Evolutionary conservation across 2,329 filamentous ascomycete genomes (phyloP).

Genomic region (Onygena corvina): DNA sequence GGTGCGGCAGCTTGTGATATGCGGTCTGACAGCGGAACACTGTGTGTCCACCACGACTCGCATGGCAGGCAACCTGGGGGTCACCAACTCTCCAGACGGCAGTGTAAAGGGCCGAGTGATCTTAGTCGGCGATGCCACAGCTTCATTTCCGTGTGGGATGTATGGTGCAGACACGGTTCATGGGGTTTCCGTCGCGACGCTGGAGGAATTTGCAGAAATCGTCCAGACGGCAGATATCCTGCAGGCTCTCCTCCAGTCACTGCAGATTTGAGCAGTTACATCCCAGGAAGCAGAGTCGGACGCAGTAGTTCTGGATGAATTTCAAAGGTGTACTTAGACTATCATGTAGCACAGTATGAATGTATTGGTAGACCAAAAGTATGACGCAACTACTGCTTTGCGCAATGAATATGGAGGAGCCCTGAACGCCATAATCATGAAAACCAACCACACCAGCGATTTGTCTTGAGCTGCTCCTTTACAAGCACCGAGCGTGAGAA

Average conservation of each 20-base stretch:
- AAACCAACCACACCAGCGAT: too few relatives aligned
- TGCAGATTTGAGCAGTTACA: too few relatives aligned
- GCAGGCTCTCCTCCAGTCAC: neutral
- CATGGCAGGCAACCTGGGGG: conserved; percentile 38
- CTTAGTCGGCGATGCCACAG: conserved; percentile 38
- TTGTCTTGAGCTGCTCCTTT: too few relatives aligned
- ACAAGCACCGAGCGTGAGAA: neutral
- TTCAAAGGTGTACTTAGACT: too few relatives aligned
- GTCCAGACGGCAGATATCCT: conserved; percentile 29
- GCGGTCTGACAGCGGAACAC: conserved; percentile 39
- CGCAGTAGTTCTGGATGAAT: too few relatives aligned
- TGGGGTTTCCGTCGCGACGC: conserved; percentile 34
- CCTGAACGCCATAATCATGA: too few relatives aligned
- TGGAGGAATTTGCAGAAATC: conserved; percentile 38
- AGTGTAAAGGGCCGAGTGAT: conserved; percentile 27
- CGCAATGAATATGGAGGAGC: too few relatives aligned
- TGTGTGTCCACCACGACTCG: conserved; percentile 40
- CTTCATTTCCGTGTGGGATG: conserved; percentile 33
- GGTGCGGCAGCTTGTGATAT: conserved; percentile 32
- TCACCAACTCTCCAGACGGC: conserved; percentile 23
- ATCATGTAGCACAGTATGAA: too few relatives aligned
- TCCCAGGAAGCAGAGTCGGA: too few relatives aligned
- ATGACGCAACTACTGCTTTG: too few relatives aligned
- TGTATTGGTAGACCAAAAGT: too few relatives aligned
- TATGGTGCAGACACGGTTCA: conserved; percentile 39